These are phyloP conservation scores for Hortiboletus rubellus DNA, from an alignment of 1,284 basidiomycete genomes.

Conservation along the genomic window DNA sequence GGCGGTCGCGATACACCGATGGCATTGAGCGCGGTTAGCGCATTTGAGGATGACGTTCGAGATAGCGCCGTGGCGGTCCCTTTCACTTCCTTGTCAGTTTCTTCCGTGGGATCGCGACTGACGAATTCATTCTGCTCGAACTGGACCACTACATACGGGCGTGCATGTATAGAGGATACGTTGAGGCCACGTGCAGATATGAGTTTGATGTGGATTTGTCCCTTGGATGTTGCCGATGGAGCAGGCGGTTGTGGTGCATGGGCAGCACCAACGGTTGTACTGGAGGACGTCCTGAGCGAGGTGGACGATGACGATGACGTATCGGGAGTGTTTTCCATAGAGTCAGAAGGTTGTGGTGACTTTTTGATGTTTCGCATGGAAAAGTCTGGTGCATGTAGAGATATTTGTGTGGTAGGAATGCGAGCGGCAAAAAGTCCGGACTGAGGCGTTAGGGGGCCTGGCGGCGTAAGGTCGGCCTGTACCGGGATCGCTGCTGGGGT, in stretches of 20 bases:
- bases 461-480: constrained; percentile 37
- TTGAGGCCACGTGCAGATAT: constrained; percentile 90
- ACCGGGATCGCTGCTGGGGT: constrained; percentile 23
- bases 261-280: constrained; percentile 24
- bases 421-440: constrained; percentile 51
- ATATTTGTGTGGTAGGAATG: constrained; percentile 70
- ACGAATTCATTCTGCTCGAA: constrained; percentile 99
- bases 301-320: constrained; percentile 45
- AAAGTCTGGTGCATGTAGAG: constrained; percentile 78
- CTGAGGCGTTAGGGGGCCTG: constrained; percentile 41
- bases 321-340: constrained; percentile 40
- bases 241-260: constrained; percentile 35
- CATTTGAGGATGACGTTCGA: constrained; percentile 58
- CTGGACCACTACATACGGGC: constrained; percentile 96
- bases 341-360: constrained; percentile 32
- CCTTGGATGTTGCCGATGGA: constrained; percentile 54
- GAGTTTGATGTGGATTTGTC: constrained; percentile 93
- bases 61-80: constrained; percentile 69
- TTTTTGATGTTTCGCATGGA: constrained; percentile 60
- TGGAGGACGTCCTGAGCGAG: constrained; percentile 35
- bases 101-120: constrained; percentile 85
- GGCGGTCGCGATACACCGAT: constrained; percentile 55
- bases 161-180: constrained; percentile 62
- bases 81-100: constrained; percentile 84
- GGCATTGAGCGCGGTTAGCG: constrained; percentile 67